These are phyloP conservation scores for Sodiomyces alkalinus DNA, from an alignment of 2,329 filamentous ascomycete species.

Conservation along the genomic window DNA sequence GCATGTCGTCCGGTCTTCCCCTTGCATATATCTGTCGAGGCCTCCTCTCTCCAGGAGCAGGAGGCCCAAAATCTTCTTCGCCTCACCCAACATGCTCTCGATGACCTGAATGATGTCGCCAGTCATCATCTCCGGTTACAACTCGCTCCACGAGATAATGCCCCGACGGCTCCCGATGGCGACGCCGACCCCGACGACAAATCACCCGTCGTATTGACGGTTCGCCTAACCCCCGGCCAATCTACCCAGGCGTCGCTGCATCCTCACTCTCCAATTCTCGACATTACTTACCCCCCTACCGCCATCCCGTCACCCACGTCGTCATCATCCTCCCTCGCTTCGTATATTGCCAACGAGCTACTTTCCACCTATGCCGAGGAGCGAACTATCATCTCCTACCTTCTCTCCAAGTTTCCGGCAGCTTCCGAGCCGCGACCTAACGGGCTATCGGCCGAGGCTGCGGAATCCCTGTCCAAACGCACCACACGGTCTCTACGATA, in stretches of 20 bases:
- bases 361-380: conserved; percentile 74
- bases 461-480: conserved; percentile 47
- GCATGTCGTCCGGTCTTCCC: conserved; percentile 81
- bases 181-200: conserved; percentile 25
- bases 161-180: conserved; percentile 14
- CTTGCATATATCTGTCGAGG: conserved; percentile 63
- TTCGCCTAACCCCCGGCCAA: conserved; percentile 54
- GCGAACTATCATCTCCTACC: conserved; percentile 67
- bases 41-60: conserved; percentile 45
- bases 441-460: conserved; percentile 31
- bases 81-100: conserved; percentile 72
- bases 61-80: conserved; percentile 63
- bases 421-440: conserved; percentile 30
- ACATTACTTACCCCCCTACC: conserved; percentile 61
- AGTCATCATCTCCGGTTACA: conserved; percentile 68
- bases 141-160: conserved; percentile 28
- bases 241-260: conserved; percentile 48
- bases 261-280: conserved; percentile 53
- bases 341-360: conserved; percentile 65
- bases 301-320: conserved; percentile 51
- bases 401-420: conserved; percentile 45
- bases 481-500: conserved; percentile 81
- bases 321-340: conserved; percentile 57
- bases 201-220: conserved; percentile 41
- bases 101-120: conserved; percentile 75